These are phyloP conservation scores for Arabis alpina DNA, from an alignment of 345 rosid genomes.

Conservation along the genomic window DNA sequence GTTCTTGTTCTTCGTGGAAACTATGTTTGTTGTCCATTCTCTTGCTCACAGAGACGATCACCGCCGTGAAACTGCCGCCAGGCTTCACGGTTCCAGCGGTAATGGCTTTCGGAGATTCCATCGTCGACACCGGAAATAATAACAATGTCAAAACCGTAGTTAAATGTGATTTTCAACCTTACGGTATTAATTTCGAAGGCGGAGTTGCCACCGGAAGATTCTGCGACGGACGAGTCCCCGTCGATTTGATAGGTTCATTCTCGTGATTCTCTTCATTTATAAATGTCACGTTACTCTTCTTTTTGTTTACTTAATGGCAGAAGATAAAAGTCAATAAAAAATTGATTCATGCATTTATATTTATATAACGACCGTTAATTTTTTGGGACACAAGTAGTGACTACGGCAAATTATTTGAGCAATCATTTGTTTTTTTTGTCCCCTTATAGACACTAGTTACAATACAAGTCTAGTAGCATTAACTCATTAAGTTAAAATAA, in stretches of 20 bases:
- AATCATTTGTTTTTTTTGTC: neutral
- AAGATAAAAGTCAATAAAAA: neutral
- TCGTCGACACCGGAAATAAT: conserved; percentile 66
- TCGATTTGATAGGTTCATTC: conserved; percentile 52
- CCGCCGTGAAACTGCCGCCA: conserved; percentile 40
- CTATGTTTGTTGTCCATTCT: conserved; percentile 29
- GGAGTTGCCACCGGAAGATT: conserved; percentile 63
- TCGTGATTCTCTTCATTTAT: neutral
- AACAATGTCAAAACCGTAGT: conserved; percentile 45
- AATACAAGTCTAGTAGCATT: conserved; percentile 1
- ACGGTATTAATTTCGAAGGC: conserved; percentile 58
- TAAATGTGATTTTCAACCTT: conserved; percentile 56
- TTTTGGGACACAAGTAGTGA: conserved; percentile 11
- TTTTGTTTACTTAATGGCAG: neutral
- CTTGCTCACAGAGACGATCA: conserved; percentile 12
- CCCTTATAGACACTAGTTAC: neutral
- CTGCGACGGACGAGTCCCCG: conserved; percentile 57
- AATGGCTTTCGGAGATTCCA: conserved; percentile 61
- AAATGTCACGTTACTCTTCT: neutral
- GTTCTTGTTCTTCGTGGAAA: conserved; percentile 30
- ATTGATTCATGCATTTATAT: neutral
- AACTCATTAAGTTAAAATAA: neutral
- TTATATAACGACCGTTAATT: neutral
- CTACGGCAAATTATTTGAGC: neutral
- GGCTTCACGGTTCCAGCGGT: conserved; percentile 44